phyloP scores from a whole-genome alignment of 306 rosid species.

The Vigna mungo region DNA sequence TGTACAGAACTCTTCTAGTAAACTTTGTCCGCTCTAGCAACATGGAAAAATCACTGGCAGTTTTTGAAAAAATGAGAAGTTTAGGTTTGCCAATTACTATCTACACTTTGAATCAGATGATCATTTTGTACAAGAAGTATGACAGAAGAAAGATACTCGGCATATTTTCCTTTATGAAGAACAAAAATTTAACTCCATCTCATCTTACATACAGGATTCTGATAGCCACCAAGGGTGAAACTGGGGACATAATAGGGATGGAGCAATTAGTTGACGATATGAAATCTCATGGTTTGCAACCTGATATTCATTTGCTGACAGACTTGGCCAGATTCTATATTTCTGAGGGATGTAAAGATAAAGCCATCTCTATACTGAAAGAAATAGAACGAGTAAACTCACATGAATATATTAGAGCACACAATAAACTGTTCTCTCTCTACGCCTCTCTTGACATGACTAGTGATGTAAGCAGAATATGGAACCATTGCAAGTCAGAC shows the following conservation, averaged over 20 bases:
- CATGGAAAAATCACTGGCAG: not conserved
- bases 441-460: too few relatives aligned
- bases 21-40: not conserved
- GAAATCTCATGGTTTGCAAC: conserved; percentile 3
- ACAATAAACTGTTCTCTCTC: too few relatives aligned
- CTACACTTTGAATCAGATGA: not conserved
- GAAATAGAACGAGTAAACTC: too few relatives aligned
- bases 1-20: conserved; percentile 8
- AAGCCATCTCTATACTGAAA: not conserved
- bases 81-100: conserved; percentile 14
- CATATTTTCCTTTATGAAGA: not conserved
- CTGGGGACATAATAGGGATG: not conserved
- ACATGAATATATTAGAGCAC: too few relatives aligned
- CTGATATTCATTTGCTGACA: not conserved
- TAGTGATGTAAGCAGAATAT: too few relatives aligned
- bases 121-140: not conserved
- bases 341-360: not conserved
- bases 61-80: conserved; percentile 1
- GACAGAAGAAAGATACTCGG: not conserved
- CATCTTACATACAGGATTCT: not conserved
- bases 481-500: too few relatives aligned
- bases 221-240: not conserved
- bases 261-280: not conserved
- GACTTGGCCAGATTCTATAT: not conserved
- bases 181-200: too few relatives aligned